A percentile compares a stretch with the other conserved stretches of the same genome.
These are phyloP conservation scores for Verticillium klebahnii DNA, from an alignment of 2,329 filamentous ascomycete genomes.

Conservation along the genomic window DNA sequence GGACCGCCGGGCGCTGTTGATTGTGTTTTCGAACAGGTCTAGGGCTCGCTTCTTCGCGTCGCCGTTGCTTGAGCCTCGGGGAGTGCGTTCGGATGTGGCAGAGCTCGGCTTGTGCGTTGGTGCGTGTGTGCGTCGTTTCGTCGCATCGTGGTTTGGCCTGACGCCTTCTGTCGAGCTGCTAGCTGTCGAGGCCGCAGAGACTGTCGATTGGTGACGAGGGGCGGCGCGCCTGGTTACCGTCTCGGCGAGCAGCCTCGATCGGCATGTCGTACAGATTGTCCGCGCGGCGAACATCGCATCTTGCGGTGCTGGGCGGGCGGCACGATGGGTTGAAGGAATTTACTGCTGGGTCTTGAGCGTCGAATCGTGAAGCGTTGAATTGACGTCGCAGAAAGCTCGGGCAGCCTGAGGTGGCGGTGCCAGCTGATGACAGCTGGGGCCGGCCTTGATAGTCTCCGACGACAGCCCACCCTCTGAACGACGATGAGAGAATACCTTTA, in stretches of 20 bases:
- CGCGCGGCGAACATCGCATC: constrained; percentile 28
- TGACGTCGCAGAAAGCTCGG: not conserved
- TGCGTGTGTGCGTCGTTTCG: not conserved
- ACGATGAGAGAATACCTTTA: not conserved
- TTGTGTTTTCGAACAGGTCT: constrained; percentile 12
- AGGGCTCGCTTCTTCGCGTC: constrained; percentile 4
- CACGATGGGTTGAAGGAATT: constrained; percentile 1
- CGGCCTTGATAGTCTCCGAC: not conserved
- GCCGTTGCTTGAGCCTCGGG: not conserved
- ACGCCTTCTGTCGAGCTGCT: not conserved
- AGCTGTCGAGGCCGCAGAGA: not conserved
- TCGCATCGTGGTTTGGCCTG: not conserved
- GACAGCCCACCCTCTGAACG: not conserved
- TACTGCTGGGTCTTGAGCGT: not conserved
- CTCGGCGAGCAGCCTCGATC: constrained; percentile 7
- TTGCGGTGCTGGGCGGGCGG: not conserved
- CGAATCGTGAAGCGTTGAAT: not conserved
- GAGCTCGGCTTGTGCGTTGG: not conserved
- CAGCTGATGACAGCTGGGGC: not conserved
- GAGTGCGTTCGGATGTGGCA: not conserved
- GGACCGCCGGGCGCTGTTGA: constrained; percentile 4
- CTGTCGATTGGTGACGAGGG: constrained; percentile 8
- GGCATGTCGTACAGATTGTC: constrained; percentile 29
- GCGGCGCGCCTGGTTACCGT: not conserved
- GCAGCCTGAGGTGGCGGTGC: not conserved